Base-by-base conservation (phyloP, 2,329 filamentous ascomycete genomes). In the Ilyonectria sp. region DNA sequence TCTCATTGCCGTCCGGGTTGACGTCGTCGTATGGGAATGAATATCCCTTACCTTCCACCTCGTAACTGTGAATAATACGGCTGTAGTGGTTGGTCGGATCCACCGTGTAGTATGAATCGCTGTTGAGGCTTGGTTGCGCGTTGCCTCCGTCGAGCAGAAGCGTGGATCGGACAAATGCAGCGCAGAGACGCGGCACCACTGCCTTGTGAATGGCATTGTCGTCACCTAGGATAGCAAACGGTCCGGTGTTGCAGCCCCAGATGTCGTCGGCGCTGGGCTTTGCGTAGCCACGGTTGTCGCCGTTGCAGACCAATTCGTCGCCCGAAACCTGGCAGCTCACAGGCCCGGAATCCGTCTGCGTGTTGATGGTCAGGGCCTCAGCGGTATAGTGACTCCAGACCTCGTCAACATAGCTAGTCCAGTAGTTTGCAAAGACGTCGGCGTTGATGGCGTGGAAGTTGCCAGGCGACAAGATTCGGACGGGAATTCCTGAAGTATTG, bases 1-100 rank as follows among this genome's bases (percentile, higher is more conserved):
- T 88, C 69, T 84, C 80, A 31, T 85, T 83, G 19, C 85, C 87
- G 66, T 84, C 82, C 0, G 89, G 86, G 61, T 88, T 87, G 19
- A 93, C 90, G 75, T 93, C 91, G 73, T 93, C 91, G 71, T 92
- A 93, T 0, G 91, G 84, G 74, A 92, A 93, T 0, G 89, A 87
- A 75, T 93, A 93, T 0, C 91, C 91, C 50, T 83, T 81, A 1
- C 86, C 85, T 75, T 92, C 89, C 5, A 85, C 75, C 79, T 91
- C 89, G 56, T 87, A 83, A 43, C 84, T 78, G 77, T 92, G 91
- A 2, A 92, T 84, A 44, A 92, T 82, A 9, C 88, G 82, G 33
- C 87, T 82, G 75, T 91, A 92, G 75, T 91, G 89, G 72, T 80
- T 84, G 11, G 84, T 85, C 0, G 84, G 82, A 52, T 79, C 70